Percentiles rank a stretch among this genome's conserved stretches.
These are phyloP conservation scores for Russula compacta DNA, from an alignment of 768 basidiomycete species.

Conservation along the genomic window DNA sequence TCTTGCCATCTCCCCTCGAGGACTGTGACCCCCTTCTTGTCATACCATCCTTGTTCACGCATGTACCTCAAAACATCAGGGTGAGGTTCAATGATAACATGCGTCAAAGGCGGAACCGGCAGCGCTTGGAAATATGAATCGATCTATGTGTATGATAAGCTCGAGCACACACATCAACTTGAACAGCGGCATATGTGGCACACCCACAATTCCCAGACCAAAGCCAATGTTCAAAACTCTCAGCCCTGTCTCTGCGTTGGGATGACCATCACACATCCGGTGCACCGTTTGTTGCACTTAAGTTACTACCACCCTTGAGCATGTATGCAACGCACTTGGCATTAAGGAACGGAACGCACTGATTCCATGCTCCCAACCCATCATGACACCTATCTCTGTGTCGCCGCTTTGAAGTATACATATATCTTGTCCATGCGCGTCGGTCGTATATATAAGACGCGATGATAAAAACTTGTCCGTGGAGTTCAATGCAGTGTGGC, in stretches of 20 bases:
- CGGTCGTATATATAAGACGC: constrained; percentile 55
- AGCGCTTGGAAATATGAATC: constrained; percentile 72
- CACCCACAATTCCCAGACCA: constrained; percentile 79
- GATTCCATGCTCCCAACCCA: constrained; percentile 92
- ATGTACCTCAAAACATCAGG: constrained; percentile 83
- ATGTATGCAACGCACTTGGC: not conserved
- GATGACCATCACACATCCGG: constrained; percentile 47
- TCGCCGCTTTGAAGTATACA: constrained; percentile 56
- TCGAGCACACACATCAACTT: not conserved
- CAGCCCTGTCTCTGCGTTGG: constrained; percentile 37
- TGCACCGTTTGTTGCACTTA: constrained; percentile 72
- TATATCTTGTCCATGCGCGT: constrained; percentile 71
- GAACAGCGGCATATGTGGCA: not conserved
- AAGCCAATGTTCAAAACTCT: constrained; percentile 88
- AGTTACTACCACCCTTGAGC: constrained; percentile 24
- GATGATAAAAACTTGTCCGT: constrained; percentile 64
- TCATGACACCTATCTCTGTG: constrained; percentile 95
- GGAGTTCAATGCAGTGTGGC: constrained; percentile 51
- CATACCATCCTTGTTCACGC: constrained; percentile 67
- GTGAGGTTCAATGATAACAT: constrained; percentile 93
- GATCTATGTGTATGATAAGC: constrained; percentile 41
- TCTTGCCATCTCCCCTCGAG: constrained; percentile 95
- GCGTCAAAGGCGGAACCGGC: constrained; percentile 48
- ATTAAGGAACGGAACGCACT: constrained; percentile 36
- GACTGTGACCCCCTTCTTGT: constrained; percentile 65